Evolutionary conservation across 1,284 basidiomycete species (phyloP).

Genomic region (Puccinia triticina): DNA sequence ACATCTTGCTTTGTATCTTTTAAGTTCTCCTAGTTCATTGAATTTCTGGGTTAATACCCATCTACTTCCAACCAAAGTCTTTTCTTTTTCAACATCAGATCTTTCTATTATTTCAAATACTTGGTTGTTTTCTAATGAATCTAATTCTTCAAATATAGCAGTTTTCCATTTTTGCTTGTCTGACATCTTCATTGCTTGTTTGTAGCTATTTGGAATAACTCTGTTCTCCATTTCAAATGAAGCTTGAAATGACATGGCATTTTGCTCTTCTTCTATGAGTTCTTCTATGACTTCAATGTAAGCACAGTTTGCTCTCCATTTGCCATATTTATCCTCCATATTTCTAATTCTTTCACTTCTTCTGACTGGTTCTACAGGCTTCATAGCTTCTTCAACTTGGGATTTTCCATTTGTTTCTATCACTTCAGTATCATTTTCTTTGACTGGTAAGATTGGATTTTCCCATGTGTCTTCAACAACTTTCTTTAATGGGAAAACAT

Average conservation of each 20-base stretch:
- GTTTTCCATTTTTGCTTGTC: conserved; percentile 31
- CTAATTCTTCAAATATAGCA: conserved; percentile 22
- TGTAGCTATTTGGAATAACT: conserved; percentile 28
- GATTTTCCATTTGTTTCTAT: not conserved
- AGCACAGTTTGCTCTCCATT: not conserved
- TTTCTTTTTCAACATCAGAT: not conserved
- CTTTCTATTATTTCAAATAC: conserved; percentile 34
- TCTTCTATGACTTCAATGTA: conserved; percentile 9
- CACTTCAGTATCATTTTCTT: not conserved
- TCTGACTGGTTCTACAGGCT: conserved; percentile 16
- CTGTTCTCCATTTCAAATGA: conserved; percentile 34
- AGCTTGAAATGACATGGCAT: not conserved
- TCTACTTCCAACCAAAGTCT: conserved; percentile 9
- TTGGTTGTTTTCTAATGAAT: conserved; percentile 37
- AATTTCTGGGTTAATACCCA: conserved; percentile 31
- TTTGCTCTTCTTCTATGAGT: conserved; percentile 4
- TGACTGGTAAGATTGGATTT: conserved; percentile 16
- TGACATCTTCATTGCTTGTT: conserved; percentile 24
- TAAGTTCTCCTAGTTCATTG: conserved; percentile 10
- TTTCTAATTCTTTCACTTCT: conserved; percentile 14
- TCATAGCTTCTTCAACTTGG: not conserved
- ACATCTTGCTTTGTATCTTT: conserved; percentile 40
- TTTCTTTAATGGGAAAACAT: conserved; percentile 25
- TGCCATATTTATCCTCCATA: conserved; percentile 4
- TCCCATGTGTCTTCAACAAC: not conserved